Base-by-base conservation (phyloP, 345 rosid species). In the Toxicodendron radicans region DNA sequence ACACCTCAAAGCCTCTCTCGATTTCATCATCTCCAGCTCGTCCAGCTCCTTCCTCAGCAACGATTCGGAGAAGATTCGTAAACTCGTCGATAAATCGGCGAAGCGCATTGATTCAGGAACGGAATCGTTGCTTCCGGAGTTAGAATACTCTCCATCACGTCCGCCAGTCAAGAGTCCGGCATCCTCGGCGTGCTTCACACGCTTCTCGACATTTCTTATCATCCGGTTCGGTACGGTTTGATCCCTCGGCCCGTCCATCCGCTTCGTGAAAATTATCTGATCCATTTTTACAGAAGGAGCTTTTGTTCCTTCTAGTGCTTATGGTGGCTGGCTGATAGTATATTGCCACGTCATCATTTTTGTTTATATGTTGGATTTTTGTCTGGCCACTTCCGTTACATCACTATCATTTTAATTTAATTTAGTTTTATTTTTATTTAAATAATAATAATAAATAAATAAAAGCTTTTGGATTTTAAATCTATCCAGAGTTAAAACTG, bases 21-120 rank as follows among this genome's bases (percentile, higher is more conserved):
- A 86, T 74, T 83, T 83, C 58, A 82, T 71, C 89, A 88, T 86
- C 88, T 92, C 92, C 83, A 74, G 76, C 86, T 86, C 92, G 14
- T 79, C 86, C 24, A 70, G 35, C 67, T 90, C 83, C 70, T 74
- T 85, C 54, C 85, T 79, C 65, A 80, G 77, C 64, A 88, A 32
- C 48, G 90, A 85, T 75, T 91, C 92, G 12, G 88, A 76, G 63
- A 91, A 65, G 56, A 82, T 82, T 0, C 82, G 58, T 66, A 83
- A 74, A 60, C 83, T 68, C 43, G 83, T 71, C 24, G 85, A 73
- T 8, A 84, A 66, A 43, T 74, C 81, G 17, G 58, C 33, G 48
- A 80, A 62, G 16, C 43, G 70, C 3, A 73, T 41, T 0, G 82
- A 73, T 17, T 71, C 73, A 17, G 10, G 27, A 2, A 14, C 58